Evolutionary conservation across 2,329 filamentous ascomycete genomes (phyloP), one percentile per base, ranked within the genome.

Genomic region (Rhexocercosporidium sp.): DNA sequence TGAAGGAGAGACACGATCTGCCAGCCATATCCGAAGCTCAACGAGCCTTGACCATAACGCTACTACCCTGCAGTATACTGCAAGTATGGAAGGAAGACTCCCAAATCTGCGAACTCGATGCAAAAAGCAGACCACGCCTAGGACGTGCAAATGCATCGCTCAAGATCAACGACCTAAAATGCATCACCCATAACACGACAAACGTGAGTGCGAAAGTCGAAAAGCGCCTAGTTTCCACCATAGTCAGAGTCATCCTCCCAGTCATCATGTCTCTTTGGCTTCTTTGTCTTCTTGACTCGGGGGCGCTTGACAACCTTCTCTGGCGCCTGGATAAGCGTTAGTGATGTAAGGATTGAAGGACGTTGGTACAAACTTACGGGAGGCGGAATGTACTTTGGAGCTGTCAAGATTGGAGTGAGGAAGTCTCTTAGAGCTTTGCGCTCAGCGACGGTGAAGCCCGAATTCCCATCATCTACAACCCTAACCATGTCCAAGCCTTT

Each of bases 401-500:
- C 11, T 9, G 51, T 56, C 25, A 64, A 18, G 22, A 56, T 22
- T 14, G 29, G 11, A 3, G 5, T 70, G 6, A 70, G 46, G 27
- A 68, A 69, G 14, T 39, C 31, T 54, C 65, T 37, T 22, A 72
- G 66, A 4, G 46, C 39, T 2, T 65, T 22, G 1, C 65, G 20
- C 34, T 70, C 66, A 6, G 14, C 47, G 20, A 47, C 20, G 3
- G 47, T 51, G 14, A 68, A 14, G 1, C 14, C 39, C n/a, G 56
- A 9, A 8, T 3, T 11, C 7, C 1, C n/a, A 11, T 20, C 31
- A 16, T 29, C 11, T 16, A 31, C 37, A n/a, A 73, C 63, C 3
- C 57, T 70, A 20, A 74, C 70, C 22, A 65, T 66, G 18, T 70
- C 57, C 2, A 74, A 27, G 34, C 67, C 69, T n/a, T 64, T 64